These are phyloP conservation scores for Peronospora belbahrii DNA, from an alignment of 352 stramenopile genomes.

Conservation along the genomic window DNA sequence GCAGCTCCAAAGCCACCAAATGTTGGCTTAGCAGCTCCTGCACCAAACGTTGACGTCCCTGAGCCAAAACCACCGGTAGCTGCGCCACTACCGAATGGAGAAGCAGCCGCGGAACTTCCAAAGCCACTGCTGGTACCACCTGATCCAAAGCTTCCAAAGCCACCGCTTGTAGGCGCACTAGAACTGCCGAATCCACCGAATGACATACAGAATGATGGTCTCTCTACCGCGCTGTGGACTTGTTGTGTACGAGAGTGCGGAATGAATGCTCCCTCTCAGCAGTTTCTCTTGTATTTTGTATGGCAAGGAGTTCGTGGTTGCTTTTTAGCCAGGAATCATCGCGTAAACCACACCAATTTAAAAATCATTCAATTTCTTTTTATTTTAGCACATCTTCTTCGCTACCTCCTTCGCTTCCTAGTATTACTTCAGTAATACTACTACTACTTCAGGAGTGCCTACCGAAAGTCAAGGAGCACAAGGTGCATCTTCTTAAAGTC, in stretches of 20 bases:
- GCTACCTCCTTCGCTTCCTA: too few species aligned
- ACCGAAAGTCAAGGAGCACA: slow-evolving; percentile 53
- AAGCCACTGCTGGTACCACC: slow-evolving; percentile 30
- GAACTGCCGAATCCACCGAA: slow-evolving; percentile 43
- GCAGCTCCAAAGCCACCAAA: slow-evolving; percentile 21
- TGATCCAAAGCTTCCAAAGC: slow-evolving; percentile 41
- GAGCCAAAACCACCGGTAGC: slow-evolving; percentile 24
- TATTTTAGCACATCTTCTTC: too few species aligned
- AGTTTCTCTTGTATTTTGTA: slow-evolving; percentile 21
- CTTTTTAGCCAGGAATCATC: not conserved
- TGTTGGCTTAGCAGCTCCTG: not conserved
- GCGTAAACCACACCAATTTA: slow-evolving; percentile 13
- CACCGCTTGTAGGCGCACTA: slow-evolving; percentile 29
- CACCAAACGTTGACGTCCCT: slow-evolving; percentile 38
- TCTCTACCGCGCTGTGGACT: slow-evolving; percentile 3
- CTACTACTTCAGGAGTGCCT: not conserved
- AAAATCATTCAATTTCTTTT: not conserved
- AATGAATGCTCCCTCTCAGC: not conserved
- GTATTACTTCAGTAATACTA: too few species aligned
- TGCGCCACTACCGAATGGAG: slow-evolving; percentile 38
- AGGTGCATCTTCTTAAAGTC: slow-evolving; percentile 81
- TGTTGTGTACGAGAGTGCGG: too few species aligned
- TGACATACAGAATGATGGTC: slow-evolving; percentile 33
- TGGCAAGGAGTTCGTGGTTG: slow-evolving; percentile 10
- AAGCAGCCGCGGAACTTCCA: slow-evolving; percentile 32